phyloP scores from a whole-genome alignment of 1,139 yeast genomes.

The Candida sp. region DNA sequence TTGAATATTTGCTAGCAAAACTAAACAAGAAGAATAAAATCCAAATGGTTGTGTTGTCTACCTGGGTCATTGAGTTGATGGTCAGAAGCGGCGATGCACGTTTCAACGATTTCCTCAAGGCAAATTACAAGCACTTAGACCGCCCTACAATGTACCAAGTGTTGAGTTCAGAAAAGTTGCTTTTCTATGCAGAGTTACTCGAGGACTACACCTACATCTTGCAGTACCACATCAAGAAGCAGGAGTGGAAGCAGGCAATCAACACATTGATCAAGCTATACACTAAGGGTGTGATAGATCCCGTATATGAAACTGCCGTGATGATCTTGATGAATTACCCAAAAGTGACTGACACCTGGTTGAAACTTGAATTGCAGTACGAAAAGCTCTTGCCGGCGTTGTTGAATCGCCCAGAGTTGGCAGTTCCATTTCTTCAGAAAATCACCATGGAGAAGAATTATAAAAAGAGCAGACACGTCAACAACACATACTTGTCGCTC shows the following conservation, averaged over 20 bases:
- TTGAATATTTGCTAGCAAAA: constrained; percentile 61
- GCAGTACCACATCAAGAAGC: constrained; percentile 66
- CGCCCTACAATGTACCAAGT: constrained; percentile 74
- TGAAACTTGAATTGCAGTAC: constrained; percentile 58
- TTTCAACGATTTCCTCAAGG: constrained; percentile 56
- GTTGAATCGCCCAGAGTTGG: constrained; percentile 60
- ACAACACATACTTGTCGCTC: constrained; percentile 75
- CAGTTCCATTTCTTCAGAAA: constrained; percentile 64
- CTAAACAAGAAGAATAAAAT: constrained; percentile 45
- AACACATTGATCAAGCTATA: constrained; percentile 56
- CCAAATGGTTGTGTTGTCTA: constrained; percentile 66
- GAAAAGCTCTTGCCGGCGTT: constrained; percentile 77
- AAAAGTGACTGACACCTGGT: constrained; percentile 74
- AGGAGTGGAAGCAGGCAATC: constrained; percentile 78
- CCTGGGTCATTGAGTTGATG: constrained; percentile 80
- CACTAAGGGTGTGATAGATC: constrained; percentile 28
- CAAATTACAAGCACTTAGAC: constrained; percentile 57
- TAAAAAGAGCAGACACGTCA: constrained; percentile 53
- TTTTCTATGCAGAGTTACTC: constrained; percentile 70
- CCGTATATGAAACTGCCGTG: constrained; percentile 70
- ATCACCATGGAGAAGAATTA: constrained; percentile 57
- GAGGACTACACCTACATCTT: constrained; percentile 74
- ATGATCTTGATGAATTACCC: constrained; percentile 74
- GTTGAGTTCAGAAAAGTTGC: constrained; percentile 66
- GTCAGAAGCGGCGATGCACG: constrained; percentile 20